A percentile compares a stretch with the other conserved stretches of the same genome.
Conservation (phyloP, 345 rosid genomes). For the Mallotus nudiflorus region DNA sequence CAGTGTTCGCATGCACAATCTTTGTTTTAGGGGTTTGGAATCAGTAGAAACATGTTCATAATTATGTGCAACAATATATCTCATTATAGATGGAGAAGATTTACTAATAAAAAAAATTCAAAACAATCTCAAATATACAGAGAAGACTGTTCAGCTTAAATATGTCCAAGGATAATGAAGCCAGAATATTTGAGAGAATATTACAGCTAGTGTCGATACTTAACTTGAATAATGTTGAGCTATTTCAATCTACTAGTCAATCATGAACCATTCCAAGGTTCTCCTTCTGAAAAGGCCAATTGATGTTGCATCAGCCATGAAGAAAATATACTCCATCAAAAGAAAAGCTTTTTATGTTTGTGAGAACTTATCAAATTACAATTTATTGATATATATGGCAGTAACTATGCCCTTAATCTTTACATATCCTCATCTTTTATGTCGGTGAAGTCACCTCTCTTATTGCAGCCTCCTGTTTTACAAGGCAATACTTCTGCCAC, state of each 20-base stretch:
- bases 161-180: not conserved
- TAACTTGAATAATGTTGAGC: too few relatives aligned
- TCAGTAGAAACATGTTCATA: not conserved
- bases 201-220: not conserved
- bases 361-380: not conserved
- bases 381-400: not conserved
- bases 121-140: not conserved
- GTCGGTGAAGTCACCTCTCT: too few relatives aligned
- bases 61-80: not conserved
- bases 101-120: not conserved
- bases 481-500: too few relatives aligned
- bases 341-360: not conserved
- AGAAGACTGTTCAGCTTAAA: not conserved
- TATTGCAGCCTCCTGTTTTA: too few relatives aligned
- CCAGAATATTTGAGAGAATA: not conserved
- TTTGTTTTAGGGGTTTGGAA: not conserved
- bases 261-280: too few relatives aligned
- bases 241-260: too few relatives aligned
- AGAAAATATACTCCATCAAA: not conserved
- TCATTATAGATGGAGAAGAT: not conserved
- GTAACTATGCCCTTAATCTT: not conserved
- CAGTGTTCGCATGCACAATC: too few relatives aligned
- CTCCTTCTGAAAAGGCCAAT: not conserved
- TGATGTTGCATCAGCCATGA: not conserved
- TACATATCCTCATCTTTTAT: not conserved